Percentiles rank a stretch among this genome's conserved stretches.
phyloP scores from a whole-genome alignment of 2,329 filamentous ascomycete genomes.

The Monilinia fructicola region DNA sequence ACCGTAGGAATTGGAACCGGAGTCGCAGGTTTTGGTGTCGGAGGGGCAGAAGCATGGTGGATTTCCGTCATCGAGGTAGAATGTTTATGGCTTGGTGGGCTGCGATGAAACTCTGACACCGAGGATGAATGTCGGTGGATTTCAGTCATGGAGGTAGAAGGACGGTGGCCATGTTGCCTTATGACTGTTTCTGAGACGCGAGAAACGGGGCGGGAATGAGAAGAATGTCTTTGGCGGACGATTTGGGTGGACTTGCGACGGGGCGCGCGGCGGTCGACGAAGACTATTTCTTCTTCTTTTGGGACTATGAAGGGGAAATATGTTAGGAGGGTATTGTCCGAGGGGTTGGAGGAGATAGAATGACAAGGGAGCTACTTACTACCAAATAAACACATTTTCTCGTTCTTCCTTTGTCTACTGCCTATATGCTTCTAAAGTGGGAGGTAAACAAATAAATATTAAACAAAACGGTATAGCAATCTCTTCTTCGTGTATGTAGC shows the following conservation, averaged over 20 bases:
- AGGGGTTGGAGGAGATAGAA: not conserved
- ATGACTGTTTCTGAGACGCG: slow-evolving; percentile 22
- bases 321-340: not conserved
- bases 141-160: slow-evolving; percentile 9
- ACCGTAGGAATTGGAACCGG: not conserved
- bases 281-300: slow-evolving; percentile 22
- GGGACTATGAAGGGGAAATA: slow-evolving; percentile 1
- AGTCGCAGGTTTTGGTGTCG: not conserved
- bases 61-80: slow-evolving; percentile 10
- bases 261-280: slow-evolving; percentile 15
- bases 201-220: slow-evolving; percentile 14
- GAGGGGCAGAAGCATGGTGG: slow-evolving; percentile 3
- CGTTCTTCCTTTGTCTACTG: not conserved
- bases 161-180: slow-evolving; percentile 12
- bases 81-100: not conserved
- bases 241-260: slow-evolving; percentile 13
- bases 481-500: not conserved
- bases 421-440: not conserved
- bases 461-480: not conserved
- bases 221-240: not conserved
- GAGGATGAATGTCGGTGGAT: slow-evolving; percentile 12
- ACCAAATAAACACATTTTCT: slow-evolving; percentile 10
- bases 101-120: slow-evolving; percentile 1
- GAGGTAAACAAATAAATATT: not conserved
- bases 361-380: not conserved